phyloP scores from a whole-genome alignment of 345 rosid genomes.

The Limnanthes douglasii region DNA sequence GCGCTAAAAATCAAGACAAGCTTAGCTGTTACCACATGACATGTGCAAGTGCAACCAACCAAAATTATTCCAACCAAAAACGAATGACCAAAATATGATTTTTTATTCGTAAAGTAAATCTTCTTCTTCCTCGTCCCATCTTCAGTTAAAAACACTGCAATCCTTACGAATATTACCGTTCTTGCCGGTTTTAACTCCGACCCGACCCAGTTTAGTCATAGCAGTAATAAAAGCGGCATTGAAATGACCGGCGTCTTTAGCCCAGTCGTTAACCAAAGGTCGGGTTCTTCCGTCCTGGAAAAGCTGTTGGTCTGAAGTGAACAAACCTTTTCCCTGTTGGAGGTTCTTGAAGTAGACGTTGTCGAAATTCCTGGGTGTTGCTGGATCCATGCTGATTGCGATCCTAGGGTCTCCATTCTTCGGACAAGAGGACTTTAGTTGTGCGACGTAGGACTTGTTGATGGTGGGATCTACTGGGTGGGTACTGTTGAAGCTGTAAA shows the following conservation, averaged over 20 bases:
- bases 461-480: slow-evolving; percentile 48
- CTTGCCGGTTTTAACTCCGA: slow-evolving; percentile 42
- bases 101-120: too few species aligned
- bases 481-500: slow-evolving; percentile 37
- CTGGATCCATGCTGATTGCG: slow-evolving; percentile 73
- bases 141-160: slow-evolving; percentile 34
- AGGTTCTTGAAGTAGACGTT: slow-evolving; percentile 60
- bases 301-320: slow-evolving; percentile 74
- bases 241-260: slow-evolving; percentile 21
- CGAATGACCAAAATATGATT: too few species aligned
- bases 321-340: slow-evolving; percentile 47
- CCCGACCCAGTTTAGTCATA: slow-evolving; percentile 64
- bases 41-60: too few species aligned
- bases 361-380: slow-evolving; percentile 46
- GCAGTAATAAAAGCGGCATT: slow-evolving; percentile 37
- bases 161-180: slow-evolving; percentile 52
- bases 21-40: too few species aligned
- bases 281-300: slow-evolving; percentile 40
- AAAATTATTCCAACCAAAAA: too few species aligned
- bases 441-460: slow-evolving; percentile 31
- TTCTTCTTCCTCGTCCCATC: too few species aligned
- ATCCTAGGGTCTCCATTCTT: slow-evolving; percentile 44
- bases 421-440: slow-evolving; percentile 56
- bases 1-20: too few species aligned
- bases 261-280: slow-evolving; percentile 52